Evolutionary conservation across 495 filamentous ascomycete genomes (phyloP).

Genomic region (Trichocladium uniseriatum): DNA sequence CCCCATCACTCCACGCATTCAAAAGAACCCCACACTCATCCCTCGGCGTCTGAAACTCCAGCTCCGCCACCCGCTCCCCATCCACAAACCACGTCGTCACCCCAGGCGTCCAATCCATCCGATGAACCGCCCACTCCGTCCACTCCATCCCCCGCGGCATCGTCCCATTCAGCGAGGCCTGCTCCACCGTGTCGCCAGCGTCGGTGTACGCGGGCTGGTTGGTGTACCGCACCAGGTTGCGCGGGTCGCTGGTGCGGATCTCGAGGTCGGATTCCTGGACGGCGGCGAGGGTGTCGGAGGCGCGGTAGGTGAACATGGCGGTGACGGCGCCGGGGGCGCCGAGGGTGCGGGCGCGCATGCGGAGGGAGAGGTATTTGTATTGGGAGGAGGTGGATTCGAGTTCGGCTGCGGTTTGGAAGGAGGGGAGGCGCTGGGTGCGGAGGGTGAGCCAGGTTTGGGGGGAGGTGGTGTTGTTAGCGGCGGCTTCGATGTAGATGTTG

Average conservation of each 20-base stretch:
- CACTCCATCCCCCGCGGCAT: conserved; percentile 43
- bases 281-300: conserved; percentile 21
- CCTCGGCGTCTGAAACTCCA: conserved; percentile 53
- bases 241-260: conserved; percentile 53
- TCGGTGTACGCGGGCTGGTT: conserved; percentile 55
- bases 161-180: conserved; percentile 40
- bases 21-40: conserved; percentile 52
- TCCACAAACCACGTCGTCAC: conserved; percentile 62
- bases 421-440: conserved; percentile 46
- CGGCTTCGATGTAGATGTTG: conserved; percentile 55
- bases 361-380: conserved; percentile 52
- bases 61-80: conserved; percentile 44
- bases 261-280: conserved; percentile 74
- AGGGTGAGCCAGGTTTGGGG: conserved; percentile 50
- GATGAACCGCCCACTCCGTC: conserved; percentile 61
- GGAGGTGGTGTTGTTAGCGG: conserved; percentile 24
- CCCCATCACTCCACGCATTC: conserved; percentile 72
- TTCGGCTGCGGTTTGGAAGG: conserved; percentile 55
- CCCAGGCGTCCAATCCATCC: conserved; percentile 60
- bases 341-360: conserved; percentile 48
- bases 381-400: conserved; percentile 48
- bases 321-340: conserved; percentile 54
- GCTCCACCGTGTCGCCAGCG: conserved; percentile 36
- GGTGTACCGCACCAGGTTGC: conserved; percentile 53
- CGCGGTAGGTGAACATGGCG: conserved; percentile 59